Evolutionary conservation across 257 asterid species (phyloP).

Genomic region (Anisodus acutangulus): DNA sequence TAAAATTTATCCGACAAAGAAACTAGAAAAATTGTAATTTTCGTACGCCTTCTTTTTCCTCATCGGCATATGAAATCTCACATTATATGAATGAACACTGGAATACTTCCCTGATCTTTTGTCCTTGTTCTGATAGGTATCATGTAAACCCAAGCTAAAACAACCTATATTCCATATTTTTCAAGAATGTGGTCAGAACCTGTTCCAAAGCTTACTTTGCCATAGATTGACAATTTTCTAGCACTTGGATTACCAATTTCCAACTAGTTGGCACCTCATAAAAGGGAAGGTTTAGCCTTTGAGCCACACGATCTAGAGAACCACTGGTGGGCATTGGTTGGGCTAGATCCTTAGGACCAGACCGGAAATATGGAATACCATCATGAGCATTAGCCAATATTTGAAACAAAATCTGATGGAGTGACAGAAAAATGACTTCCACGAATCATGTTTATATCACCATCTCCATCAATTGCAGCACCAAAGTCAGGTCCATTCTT

Average conservation of each 20-base stretch:
- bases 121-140: slow-evolving; percentile 75
- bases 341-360: slow-evolving; percentile 92
- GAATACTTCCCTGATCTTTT: slow-evolving; percentile 70
- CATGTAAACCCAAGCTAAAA: slow-evolving; percentile 89
- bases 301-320: slow-evolving; percentile 80
- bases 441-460: slow-evolving; percentile 91
- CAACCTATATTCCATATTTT: slow-evolving; percentile 96
- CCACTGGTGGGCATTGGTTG: slow-evolving; percentile 96
- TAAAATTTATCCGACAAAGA: background rate
- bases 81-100: background rate
- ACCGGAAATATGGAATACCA: slow-evolving; percentile 75
- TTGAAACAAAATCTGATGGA: slow-evolving; percentile 94
- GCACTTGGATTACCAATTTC: slow-evolving; percentile 94
- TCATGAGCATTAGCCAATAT: slow-evolving; percentile 78
- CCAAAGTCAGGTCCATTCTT: slow-evolving; percentile 90
- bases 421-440: slow-evolving; percentile 85
- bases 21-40: background rate
- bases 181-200: slow-evolving; percentile 96
- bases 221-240: slow-evolving; percentile 80
- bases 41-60: slow-evolving; percentile 49
- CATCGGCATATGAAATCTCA: slow-evolving; percentile 71
- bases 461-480: slow-evolving; percentile 98
- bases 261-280: slow-evolving; percentile 98
- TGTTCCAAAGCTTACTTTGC: slow-evolving; percentile 97
- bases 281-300: slow-evolving; percentile 74